Evolutionary conservation across 306 rosid species (phyloP).

Genomic region (Echinosophora koreensis): DNA sequence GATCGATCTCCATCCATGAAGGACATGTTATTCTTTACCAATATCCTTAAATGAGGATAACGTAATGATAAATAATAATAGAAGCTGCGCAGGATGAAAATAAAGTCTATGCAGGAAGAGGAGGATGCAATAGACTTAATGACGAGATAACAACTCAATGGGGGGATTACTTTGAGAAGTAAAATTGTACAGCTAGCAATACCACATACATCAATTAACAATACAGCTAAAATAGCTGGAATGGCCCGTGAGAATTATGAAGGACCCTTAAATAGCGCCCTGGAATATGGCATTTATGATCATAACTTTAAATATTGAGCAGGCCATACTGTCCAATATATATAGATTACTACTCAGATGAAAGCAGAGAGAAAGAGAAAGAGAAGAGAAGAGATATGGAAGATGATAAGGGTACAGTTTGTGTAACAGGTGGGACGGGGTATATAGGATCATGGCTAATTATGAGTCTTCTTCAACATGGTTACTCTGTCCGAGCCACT

Average conservation of each 20-base stretch:
- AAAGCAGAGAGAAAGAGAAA: background rate
- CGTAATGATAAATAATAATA: background rate
- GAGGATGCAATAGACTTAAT: conserved; percentile 1
- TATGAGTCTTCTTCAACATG: conserved; percentile 65
- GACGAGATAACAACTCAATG: conserved; percentile 35
- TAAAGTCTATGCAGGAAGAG: background rate
- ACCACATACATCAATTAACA: conserved; percentile 13
- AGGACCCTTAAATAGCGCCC: conserved; percentile 35
- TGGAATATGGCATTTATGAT: conserved; percentile 34
- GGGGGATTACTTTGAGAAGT: conserved; percentile 17
- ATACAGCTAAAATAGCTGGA: conserved; percentile 43
- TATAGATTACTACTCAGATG: background rate
- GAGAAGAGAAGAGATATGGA: conserved; percentile 37
- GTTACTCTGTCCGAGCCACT: conserved; percentile 61
- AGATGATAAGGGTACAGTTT: conserved; percentile 55
- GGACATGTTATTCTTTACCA: too few species aligned
- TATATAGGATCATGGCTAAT: conserved; percentile 71
- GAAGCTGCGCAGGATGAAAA: conserved; percentile 6
- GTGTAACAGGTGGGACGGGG: conserved; percentile 75
- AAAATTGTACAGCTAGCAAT: conserved; percentile 35
- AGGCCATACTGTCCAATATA: background rate
- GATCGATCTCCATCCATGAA: too few species aligned
- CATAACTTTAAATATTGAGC: conserved; percentile 1
- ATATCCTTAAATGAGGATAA: too few species aligned
- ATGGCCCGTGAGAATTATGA: conserved; percentile 34